phyloP scores from a whole-genome alignment of 306 rosid genomes.

The Glycine tomentella region DNA sequence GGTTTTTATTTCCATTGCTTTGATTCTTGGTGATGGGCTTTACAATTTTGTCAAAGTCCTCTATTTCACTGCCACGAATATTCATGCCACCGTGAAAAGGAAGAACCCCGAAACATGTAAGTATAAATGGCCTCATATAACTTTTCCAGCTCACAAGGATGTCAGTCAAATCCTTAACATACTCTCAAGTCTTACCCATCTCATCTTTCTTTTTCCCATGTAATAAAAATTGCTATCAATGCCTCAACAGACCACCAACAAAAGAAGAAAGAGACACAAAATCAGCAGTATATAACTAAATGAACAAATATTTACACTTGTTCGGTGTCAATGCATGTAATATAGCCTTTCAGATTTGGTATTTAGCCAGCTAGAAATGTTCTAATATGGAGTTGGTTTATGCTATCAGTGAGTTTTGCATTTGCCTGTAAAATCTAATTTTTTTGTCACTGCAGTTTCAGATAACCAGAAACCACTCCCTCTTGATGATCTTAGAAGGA shows the following conservation, averaged over 20 bases:
- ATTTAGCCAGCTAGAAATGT: neutral
- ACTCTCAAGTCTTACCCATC: neutral
- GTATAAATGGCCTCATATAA: slow-evolving; percentile 8
- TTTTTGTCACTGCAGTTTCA: slow-evolving; percentile 55
- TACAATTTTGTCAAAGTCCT: slow-evolving; percentile 91
- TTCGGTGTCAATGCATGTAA: neutral
- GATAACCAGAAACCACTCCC: slow-evolving; percentile 54
- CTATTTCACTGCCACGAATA: slow-evolving; percentile 65
- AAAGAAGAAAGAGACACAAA: neutral
- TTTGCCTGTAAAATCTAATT: slow-evolving; percentile 31
- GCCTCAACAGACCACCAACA: neutral
- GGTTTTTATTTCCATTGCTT: slow-evolving; percentile 91
- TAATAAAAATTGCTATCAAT: neutral
- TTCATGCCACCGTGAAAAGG: slow-evolving; percentile 57
- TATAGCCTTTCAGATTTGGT: neutral
- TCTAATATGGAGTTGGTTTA: neutral
- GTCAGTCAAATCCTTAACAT: neutral
- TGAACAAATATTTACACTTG: neutral
- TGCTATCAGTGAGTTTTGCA: slow-evolving; percentile 20
- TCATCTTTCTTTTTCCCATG: neutral
- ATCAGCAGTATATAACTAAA: neutral
- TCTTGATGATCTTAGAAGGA: slow-evolving; percentile 71
- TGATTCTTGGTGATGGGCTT: slow-evolving; percentile 96
- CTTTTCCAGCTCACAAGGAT: neutral
- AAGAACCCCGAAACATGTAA: slow-evolving; percentile 65